phyloP scores from a whole-genome alignment of 345 rosid genomes.

The Carallia brachiata region DNA sequence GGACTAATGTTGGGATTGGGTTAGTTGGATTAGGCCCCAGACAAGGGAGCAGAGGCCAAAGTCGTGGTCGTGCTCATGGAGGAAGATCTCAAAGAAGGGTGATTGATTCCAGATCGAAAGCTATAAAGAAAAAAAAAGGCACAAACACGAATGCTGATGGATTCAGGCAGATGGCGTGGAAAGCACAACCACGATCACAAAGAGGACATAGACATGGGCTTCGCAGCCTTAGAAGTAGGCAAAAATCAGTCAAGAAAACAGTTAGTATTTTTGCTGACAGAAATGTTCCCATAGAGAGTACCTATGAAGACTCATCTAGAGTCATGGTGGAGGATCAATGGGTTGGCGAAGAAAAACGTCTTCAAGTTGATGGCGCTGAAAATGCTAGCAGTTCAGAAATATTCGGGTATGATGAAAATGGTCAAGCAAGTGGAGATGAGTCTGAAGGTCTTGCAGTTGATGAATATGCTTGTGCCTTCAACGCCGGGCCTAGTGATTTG shows the following conservation, averaged over 20 bases:
- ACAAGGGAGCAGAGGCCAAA: constrained; percentile 46
- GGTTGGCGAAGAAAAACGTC: constrained; percentile 34
- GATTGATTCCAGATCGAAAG: constrained; percentile 34
- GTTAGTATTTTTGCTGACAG: constrained; percentile 29
- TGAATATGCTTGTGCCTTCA: constrained; percentile 36
- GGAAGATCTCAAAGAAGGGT: constrained; percentile 42
- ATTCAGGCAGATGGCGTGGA: constrained; percentile 34
- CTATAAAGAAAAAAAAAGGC: constrained; percentile 41
- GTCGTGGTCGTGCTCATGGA: constrained; percentile 39
- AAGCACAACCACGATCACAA: constrained; percentile 44
- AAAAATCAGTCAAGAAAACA: constrained; percentile 41
- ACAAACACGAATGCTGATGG: constrained; percentile 27
- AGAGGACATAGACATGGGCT: constrained; percentile 54
- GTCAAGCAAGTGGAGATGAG: constrained; percentile 39
- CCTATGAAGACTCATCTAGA: constrained; percentile 22
- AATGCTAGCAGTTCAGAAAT: constrained; percentile 60
- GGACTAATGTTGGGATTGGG: constrained; percentile 42
- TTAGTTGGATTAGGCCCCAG: constrained; percentile 38
- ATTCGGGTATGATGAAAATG: constrained; percentile 51
- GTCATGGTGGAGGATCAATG: constrained; percentile 28
- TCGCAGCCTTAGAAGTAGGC: constrained; percentile 48
- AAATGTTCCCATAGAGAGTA: constrained; percentile 17
- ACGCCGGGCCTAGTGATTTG: constrained; percentile 39
- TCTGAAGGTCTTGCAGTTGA: constrained; percentile 35
- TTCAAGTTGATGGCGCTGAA: constrained; percentile 40